phyloP scores from a whole-genome alignment of 139 green algal genomes.

The Pseudopediastrum boryanum region DNA sequence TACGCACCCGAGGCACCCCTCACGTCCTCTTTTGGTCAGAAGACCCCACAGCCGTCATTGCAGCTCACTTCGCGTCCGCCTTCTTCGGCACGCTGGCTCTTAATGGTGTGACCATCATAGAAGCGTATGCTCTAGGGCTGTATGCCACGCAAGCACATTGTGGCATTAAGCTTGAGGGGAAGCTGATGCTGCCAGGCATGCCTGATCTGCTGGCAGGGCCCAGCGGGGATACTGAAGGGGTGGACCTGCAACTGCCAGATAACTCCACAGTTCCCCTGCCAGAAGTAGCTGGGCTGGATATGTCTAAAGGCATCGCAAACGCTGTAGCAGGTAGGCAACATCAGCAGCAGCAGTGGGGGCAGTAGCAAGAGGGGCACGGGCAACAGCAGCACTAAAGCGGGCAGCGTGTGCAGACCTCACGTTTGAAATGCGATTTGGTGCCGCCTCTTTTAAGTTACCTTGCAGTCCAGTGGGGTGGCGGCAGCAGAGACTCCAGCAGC shows the following conservation, averaged over 20 bases:
- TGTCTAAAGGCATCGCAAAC: slow-evolving; percentile 17
- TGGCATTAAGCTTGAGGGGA: slow-evolving; percentile 27
- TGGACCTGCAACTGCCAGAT: slow-evolving; percentile 58
- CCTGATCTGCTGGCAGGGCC: slow-evolving; percentile 31
- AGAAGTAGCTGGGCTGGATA: slow-evolving; percentile 36
- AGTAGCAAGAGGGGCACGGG: too few relatives aligned
- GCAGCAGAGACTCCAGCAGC: too few relatives aligned
- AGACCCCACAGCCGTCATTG: slow-evolving; percentile 45
- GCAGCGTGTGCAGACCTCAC: too few relatives aligned
- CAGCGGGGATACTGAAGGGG: slow-evolving; percentile 13
- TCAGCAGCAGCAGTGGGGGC: too few relatives aligned
- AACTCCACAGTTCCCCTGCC: slow-evolving; percentile 57
- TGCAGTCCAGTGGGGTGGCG: too few relatives aligned
- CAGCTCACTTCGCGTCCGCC: slow-evolving; percentile 65
- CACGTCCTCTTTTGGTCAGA: slow-evolving; percentile 65
- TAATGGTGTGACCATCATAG: slow-evolving; percentile 43
- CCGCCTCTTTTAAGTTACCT: too few relatives aligned
- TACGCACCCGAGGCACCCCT: slow-evolving; percentile 21
- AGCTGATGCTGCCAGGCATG: slow-evolving; percentile 35
- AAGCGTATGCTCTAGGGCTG: slow-evolving; percentile 72
- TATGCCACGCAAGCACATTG: slow-evolving; percentile 43
- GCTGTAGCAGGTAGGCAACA: slow-evolving; percentile 38
- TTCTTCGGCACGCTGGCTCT: slow-evolving; percentile 70
- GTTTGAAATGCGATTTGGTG: too few relatives aligned
- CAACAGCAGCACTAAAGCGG: too few relatives aligned